Percentiles rank a stretch among this genome's conserved stretches.
These are phyloP conservation scores for Erodium maritimum DNA, from an alignment of 345 rosid species.

Conservation along the genomic window DNA sequence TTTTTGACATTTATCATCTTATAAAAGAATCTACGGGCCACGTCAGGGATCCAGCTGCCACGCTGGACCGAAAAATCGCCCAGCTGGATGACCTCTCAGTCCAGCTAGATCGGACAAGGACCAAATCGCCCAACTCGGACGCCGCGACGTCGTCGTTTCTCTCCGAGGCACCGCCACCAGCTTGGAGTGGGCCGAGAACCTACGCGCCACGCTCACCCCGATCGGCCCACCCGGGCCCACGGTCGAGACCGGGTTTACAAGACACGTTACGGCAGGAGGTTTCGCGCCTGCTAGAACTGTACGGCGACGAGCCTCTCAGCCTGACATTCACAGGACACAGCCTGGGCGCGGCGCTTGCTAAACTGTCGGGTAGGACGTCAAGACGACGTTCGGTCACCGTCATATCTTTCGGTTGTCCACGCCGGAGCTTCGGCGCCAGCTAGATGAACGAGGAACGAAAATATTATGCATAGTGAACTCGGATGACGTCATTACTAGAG, in stretches of 20 bases:
- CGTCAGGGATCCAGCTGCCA: slow-evolving; percentile 38
- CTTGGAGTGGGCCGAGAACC: slow-evolving; percentile 53
- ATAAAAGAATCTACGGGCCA: slow-evolving; percentile 34
- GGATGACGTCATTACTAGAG: slow-evolving; percentile 46
- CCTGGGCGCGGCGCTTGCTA: slow-evolving; percentile 56
- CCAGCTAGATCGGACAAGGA: slow-evolving; percentile 56
- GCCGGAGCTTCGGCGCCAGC: slow-evolving; percentile 32
- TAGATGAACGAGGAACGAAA: slow-evolving; percentile 41
- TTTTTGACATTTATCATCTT: no score
- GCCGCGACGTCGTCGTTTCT: slow-evolving; percentile 51
- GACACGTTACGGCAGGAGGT: slow-evolving; percentile 32
- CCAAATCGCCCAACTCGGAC: slow-evolving; percentile 43
- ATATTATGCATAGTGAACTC: slow-evolving; percentile 51
- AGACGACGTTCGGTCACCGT: slow-evolving; percentile 38
- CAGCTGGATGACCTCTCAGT: slow-evolving; percentile 33
- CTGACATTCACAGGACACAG: slow-evolving; percentile 58
- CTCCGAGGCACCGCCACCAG: slow-evolving; percentile 53
- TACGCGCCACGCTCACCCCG: slow-evolving; percentile 38
- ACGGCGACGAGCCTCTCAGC: slow-evolving; percentile 46
- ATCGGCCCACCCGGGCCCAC: slow-evolving; percentile 24
- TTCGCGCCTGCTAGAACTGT: slow-evolving; percentile 16
- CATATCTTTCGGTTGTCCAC: slow-evolving; percentile 57
- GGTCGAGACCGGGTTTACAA: slow-evolving; percentile 58
- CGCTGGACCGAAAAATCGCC: slow-evolving; percentile 30
- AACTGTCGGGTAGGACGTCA: slow-evolving; percentile 38